phyloP scores from a whole-genome alignment of 2,329 filamentous ascomycete species.

The Cladosporium velox region DNA sequence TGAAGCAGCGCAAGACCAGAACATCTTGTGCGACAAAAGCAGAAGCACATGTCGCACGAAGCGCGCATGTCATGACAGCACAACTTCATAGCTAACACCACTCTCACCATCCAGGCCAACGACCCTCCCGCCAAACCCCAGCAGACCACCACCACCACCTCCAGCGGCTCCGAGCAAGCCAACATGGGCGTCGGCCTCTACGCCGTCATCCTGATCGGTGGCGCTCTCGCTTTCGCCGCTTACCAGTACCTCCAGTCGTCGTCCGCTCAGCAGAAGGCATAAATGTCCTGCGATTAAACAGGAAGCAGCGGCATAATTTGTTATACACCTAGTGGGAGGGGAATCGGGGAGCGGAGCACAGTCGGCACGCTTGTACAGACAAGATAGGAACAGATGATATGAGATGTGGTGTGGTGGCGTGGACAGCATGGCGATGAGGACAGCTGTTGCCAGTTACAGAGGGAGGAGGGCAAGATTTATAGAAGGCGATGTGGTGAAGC shows the following conservation, averaged over 20 bases:
- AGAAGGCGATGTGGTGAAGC: neutral
- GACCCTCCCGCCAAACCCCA: slow-evolving; percentile 20
- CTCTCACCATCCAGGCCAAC: slow-evolving; percentile 13
- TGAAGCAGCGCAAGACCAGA: neutral
- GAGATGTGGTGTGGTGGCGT: neutral
- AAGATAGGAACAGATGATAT: neutral
- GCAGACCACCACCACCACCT: slow-evolving; percentile 20
- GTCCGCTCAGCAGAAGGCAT: slow-evolving; percentile 41
- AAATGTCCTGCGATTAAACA: slow-evolving; percentile 13
- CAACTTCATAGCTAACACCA: neutral
- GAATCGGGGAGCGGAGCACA: neutral
- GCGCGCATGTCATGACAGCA: neutral
- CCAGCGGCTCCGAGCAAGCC: slow-evolving; percentile 80
- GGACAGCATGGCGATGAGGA: neutral
- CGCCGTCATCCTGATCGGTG: slow-evolving; percentile 76
- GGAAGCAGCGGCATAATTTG: neutral
- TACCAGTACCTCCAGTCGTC: slow-evolving; percentile 81
- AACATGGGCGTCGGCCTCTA: slow-evolving; percentile 75
- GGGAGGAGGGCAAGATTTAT: slow-evolving; percentile 14
- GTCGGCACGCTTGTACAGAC: slow-evolving; percentile 7
- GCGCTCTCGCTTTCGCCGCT: slow-evolving; percentile 72
- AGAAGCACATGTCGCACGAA: neutral
- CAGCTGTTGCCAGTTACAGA: neutral
- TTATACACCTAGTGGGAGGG: neutral
- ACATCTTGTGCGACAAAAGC: neutral